Evolutionary conservation across 2,329 filamentous ascomycete species (phyloP).

Genomic region (Sporothrix euskadiensis): DNA sequence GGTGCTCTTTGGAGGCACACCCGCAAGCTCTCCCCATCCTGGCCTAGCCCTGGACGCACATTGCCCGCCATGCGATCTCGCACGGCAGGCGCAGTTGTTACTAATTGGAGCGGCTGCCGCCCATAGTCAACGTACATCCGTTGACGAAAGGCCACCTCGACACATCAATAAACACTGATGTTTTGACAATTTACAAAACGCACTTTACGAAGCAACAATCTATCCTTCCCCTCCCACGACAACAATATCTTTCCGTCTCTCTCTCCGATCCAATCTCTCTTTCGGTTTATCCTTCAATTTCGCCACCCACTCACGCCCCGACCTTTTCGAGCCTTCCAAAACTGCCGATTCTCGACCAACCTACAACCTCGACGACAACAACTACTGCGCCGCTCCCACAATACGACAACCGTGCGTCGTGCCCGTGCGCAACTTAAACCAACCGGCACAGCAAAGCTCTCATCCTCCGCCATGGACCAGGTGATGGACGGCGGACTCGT

Average conservation of each 20-base stretch:
- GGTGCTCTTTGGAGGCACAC: too few relatives aligned
- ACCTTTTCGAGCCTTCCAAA: background rate
- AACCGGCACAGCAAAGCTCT: background rate
- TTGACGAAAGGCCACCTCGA: constrained; percentile 32
- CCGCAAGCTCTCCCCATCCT: too few relatives aligned
- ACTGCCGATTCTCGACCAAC: background rate
- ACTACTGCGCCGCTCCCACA: background rate
- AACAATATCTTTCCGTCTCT: background rate
- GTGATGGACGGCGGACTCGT: constrained; percentile 60
- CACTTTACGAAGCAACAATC: background rate
- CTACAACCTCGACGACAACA: background rate
- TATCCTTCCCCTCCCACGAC: background rate
- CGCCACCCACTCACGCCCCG: background rate
- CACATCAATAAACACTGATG: constrained; percentile 23
- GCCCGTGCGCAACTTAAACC: background rate
- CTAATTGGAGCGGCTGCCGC: constrained; percentile 1
- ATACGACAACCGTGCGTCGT: background rate
- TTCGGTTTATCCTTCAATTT: background rate
- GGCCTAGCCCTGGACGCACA: background rate
- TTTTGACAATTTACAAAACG: background rate
- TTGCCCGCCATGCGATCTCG: constrained; percentile 10
- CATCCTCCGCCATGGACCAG: constrained; percentile 52
- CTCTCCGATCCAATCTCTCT: background rate
- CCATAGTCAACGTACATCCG: constrained; percentile 3
- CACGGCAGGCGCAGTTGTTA: background rate